phyloP scores from a whole-genome alignment of 78 protist genomes.

The Dictyostelium citrinum region DNA sequence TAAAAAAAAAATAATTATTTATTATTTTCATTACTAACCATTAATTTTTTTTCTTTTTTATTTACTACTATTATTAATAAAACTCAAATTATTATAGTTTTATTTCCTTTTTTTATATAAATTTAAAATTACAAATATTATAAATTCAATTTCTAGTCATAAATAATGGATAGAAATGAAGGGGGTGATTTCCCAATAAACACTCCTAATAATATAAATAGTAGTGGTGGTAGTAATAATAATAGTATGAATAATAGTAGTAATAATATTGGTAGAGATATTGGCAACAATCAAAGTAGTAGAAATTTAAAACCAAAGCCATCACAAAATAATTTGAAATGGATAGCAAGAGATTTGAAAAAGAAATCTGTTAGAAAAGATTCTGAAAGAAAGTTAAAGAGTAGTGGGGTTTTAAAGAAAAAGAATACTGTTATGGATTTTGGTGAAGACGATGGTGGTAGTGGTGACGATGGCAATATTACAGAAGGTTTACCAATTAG shows the following conservation, averaged over 20 bases:
- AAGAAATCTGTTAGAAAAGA: constrained; percentile 50
- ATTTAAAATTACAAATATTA: background rate
- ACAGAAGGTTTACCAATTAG: constrained; percentile 51
- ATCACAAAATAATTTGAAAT: constrained; percentile 45
- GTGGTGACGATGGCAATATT: background rate
- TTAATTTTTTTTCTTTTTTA: background rate
- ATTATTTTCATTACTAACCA: background rate
- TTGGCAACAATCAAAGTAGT: background rate
- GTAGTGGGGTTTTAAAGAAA: constrained; percentile 33
- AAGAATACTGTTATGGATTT: constrained; percentile 58
- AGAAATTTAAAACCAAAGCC: constrained; percentile 4
- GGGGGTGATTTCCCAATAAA: constrained; percentile 66
- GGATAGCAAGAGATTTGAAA: constrained; percentile 7
- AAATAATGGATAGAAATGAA: constrained; percentile 28
- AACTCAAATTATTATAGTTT: background rate
- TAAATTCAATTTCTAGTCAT: background rate
- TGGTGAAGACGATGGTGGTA: constrained; percentile 38
- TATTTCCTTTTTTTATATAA: background rate
- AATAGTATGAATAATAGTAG: background rate
- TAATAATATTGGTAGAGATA: background rate
- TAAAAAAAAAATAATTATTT: too few relatives aligned
- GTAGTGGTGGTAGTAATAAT: background rate
- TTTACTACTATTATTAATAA: background rate
- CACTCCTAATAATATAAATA: constrained; percentile 2
- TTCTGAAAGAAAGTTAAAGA: constrained; percentile 43